Percentiles rank a stretch among this genome's conserved stretches.
phyloP scores from a whole-genome alignment of 2,329 filamentous ascomycete genomes.

The Aspergillaceae sp. region DNA sequence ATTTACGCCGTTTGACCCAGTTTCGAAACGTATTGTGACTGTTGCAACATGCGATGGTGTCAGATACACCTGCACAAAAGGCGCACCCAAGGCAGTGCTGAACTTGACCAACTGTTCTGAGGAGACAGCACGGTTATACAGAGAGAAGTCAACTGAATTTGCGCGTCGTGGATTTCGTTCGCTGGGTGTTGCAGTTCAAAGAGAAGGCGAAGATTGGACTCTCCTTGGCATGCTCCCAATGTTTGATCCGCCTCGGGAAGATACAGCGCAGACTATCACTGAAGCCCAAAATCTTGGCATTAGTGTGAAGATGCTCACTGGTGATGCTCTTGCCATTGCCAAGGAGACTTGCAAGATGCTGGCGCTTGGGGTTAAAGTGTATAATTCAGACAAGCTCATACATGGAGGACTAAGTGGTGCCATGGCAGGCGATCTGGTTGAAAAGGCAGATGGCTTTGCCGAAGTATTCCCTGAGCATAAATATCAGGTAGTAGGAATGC shows the following conservation, averaged over 20 bases:
- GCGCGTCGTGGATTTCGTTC: slow-evolving; percentile 71
- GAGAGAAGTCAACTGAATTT: slow-evolving; percentile 64
- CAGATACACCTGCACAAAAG: slow-evolving; percentile 66
- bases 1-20: slow-evolving; percentile 63
- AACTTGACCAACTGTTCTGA: slow-evolving; percentile 59
- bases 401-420: slow-evolving; percentile 64
- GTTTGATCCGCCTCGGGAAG: slow-evolving; percentile 72
- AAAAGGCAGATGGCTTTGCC: slow-evolving; percentile 65
- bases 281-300: slow-evolving; percentile 69
- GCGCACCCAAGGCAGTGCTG: slow-evolving; percentile 66
- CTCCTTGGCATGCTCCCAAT: slow-evolving; percentile 69
- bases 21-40: slow-evolving; percentile 70
- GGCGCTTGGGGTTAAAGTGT: slow-evolving; percentile 68
- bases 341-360: slow-evolving; percentile 79
- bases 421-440: slow-evolving; percentile 66
- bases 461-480: slow-evolving; percentile 70
- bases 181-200: slow-evolving; percentile 68
- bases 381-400: slow-evolving; percentile 70
- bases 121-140: slow-evolving; percentile 58
- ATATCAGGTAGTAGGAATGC: slow-evolving; percentile 67
- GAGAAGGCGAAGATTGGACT: slow-evolving; percentile 64
- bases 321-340: slow-evolving; percentile 69
- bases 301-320: slow-evolving; percentile 72
- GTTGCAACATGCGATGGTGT: slow-evolving; percentile 60
- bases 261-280: slow-evolving; percentile 68